Evolutionary conservation across 306 rosid genomes (phyloP).

Genomic region (Vigna mungo): DNA sequence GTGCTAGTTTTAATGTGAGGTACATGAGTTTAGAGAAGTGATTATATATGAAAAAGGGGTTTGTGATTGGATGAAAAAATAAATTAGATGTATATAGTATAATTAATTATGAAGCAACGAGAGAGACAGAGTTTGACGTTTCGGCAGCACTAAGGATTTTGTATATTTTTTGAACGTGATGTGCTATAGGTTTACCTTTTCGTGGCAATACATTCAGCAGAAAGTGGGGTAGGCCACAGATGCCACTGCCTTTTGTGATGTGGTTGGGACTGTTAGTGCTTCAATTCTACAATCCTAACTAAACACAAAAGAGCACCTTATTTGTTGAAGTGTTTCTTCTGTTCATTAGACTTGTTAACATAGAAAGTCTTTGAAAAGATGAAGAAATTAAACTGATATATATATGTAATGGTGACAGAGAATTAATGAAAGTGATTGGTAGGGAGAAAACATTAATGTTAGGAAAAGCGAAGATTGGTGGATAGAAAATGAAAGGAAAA

Average conservation of each 20-base stretch:
- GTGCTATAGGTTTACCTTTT: conserved; percentile 53
- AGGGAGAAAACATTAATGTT: conserved; percentile 23
- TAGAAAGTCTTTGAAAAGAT: not conserved
- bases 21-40: too few relatives aligned
- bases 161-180: conserved; percentile 40
- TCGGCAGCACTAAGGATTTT: conserved; percentile 46
- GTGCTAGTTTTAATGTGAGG: too few relatives aligned
- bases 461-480: conserved; percentile 46
- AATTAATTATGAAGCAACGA: not conserved
- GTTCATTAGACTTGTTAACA: not conserved
- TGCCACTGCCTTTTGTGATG: conserved; percentile 48
- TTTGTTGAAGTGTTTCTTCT: not conserved
- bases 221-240: conserved; percentile 53
- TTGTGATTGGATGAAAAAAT: too few relatives aligned
- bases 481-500: too few relatives aligned
- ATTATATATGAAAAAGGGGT: too few relatives aligned
- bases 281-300: conserved; percentile 37
- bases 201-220: conserved; percentile 46
- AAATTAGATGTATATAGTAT: too few relatives aligned
- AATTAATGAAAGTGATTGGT: too few relatives aligned
- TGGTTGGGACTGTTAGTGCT: conserved; percentile 35
- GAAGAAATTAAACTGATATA: not conserved
- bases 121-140: conserved; percentile 46
- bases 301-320: not conserved
- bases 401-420: too few relatives aligned